Percentiles rank a stretch among this genome's conserved stretches.
Evolutionary conservation across 345 rosid species (phyloP).

Genomic region (Brassica incana): DNA sequence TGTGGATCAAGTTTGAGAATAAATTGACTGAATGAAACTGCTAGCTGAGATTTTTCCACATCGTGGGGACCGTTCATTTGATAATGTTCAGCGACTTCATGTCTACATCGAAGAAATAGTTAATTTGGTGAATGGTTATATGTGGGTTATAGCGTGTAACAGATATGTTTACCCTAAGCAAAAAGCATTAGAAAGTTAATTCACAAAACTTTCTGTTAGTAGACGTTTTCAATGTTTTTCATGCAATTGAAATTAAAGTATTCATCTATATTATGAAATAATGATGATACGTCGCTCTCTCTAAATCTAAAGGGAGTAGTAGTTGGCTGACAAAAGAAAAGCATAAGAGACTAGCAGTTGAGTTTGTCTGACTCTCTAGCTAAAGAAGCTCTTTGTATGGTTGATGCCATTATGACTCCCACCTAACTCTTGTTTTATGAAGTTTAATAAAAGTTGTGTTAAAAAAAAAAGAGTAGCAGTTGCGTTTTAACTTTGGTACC

Average conservation of each 20-base stretch:
- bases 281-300: neutral
- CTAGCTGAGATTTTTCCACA: neutral
- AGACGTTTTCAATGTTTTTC: constrained; percentile 12
- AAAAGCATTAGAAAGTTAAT: neutral
- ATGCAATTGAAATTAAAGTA: neutral
- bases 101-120: neutral
- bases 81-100: neutral
- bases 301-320: constrained; percentile 16
- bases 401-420: too few species aligned
- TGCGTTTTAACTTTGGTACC: neutral
- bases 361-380: too few species aligned
- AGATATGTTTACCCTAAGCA: neutral
- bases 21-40: neutral
- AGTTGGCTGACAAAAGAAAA: constrained; percentile 14
- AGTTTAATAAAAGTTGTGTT: too few species aligned
- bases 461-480: too few species aligned
- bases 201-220: constrained; percentile 12
- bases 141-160: neutral
- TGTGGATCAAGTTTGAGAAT: neutral
- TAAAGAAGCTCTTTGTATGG: too few species aligned
- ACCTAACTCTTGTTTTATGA: too few species aligned
- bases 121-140: neutral
- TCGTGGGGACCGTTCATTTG: neutral
- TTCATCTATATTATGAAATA: neutral
- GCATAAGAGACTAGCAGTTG: too few species aligned